These are phyloP conservation scores for Extremus antarcticus DNA, from an alignment of 495 filamentous ascomycete species.

Conservation along the genomic window DNA sequence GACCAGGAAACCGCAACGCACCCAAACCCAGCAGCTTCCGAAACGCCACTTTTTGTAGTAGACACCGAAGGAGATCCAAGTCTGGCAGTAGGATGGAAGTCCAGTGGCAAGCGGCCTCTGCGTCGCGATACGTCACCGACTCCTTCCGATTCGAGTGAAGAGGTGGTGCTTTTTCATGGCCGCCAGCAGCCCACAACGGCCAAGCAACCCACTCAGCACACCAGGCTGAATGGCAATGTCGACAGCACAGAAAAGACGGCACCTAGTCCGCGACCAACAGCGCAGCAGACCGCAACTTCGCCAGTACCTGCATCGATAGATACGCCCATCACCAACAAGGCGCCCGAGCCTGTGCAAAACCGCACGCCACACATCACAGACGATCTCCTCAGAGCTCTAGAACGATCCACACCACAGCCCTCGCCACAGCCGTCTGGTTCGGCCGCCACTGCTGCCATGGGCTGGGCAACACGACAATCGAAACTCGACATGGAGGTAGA, in stretches of 20 bases:
- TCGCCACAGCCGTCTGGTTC: not conserved
- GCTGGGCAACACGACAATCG: not conserved
- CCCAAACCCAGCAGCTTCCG: not conserved
- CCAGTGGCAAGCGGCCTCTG: slow-evolving; percentile 15
- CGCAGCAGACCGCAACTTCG: not conserved
- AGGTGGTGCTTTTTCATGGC: slow-evolving; percentile 57
- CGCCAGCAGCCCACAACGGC: slow-evolving; percentile 28
- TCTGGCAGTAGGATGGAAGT: not conserved
- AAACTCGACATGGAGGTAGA: not conserved
- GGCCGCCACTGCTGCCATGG: not conserved
- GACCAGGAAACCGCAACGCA: not conserved
- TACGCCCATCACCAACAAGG: not conserved
- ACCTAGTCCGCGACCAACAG: not conserved
- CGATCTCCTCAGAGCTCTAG: not conserved
- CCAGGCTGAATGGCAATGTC: too few relatives aligned
- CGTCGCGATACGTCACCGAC: slow-evolving; percentile 33
- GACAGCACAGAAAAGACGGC: too few relatives aligned
- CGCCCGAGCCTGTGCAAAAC: not conserved
- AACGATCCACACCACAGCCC: not conserved
- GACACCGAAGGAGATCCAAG: slow-evolving; percentile 16
- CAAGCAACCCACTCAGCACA: not conserved
- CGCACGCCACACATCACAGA: not conserved
- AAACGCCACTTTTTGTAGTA: slow-evolving; percentile 10
- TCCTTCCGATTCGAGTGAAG: slow-evolving; percentile 48
- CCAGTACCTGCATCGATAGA: not conserved